Conservation (phyloP, 352 stramenopile genomes). For the Phytopythium mirpurense region DNA sequence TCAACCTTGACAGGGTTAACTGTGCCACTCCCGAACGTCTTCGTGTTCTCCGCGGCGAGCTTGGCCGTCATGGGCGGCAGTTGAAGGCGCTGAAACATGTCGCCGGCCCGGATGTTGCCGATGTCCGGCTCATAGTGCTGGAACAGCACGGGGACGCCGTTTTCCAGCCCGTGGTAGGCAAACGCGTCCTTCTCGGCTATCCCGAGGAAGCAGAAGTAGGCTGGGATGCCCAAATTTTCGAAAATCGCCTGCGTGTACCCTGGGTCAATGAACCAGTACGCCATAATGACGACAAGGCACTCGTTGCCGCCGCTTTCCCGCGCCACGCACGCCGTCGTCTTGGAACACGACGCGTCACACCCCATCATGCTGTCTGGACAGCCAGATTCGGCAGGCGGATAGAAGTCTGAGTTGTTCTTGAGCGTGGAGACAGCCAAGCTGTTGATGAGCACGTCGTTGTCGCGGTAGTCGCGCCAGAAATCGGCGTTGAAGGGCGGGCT, state of each 20-base stretch:
- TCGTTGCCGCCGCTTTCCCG: conserved; percentile 18
- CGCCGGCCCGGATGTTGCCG: conserved; percentile 23
- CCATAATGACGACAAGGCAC: conserved; percentile 45
- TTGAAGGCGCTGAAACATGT: conserved; percentile 41
- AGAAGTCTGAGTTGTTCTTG: conserved; percentile 16
- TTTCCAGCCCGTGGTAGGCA: conserved; percentile 18
- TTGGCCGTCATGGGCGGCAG: conserved; percentile 26
- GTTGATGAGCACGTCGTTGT: conserved; percentile 22
- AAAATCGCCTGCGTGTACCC: conserved; percentile 41
- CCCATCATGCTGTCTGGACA: conserved; percentile 27
- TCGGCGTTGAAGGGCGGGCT: conserved; percentile 26
- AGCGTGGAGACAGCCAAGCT: conserved; percentile 18
- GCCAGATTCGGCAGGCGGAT: conserved; percentile 15
- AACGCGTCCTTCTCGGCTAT: conserved; percentile 29
- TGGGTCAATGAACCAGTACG: conserved; percentile 32
- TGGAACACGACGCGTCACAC: conserved; percentile 38
- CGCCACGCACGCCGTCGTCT: conserved; percentile 31
- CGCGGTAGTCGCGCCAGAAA: conserved; percentile 45
- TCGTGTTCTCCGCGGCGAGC: conserved; percentile 34
- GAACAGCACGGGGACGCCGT: conserved; percentile 32
- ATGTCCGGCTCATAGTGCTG: conserved; percentile 49
- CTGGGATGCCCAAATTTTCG: conserved; percentile 38
- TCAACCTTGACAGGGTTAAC: conserved; percentile 40
- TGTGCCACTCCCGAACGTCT: conserved; percentile 35
- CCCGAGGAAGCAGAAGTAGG: conserved; percentile 63